Evolutionary conservation across 441 rosid genomes (phyloP), one percentile per base, ranked within the genome.

Genomic region (Manihot esculenta): DNA sequence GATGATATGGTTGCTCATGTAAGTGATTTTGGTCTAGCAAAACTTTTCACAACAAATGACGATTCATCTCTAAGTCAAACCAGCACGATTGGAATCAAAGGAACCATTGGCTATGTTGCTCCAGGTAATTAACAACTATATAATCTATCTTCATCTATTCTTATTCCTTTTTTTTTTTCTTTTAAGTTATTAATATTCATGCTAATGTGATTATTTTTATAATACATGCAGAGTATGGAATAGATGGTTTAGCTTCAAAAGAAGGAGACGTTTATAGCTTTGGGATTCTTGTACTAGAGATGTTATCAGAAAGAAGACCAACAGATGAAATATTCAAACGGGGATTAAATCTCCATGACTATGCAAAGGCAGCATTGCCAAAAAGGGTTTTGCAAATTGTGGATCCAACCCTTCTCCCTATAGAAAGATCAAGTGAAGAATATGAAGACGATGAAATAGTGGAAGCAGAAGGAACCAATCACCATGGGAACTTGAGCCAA

Each of bases 271-370:
- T 63, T 18, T 45, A 63, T 9, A 44, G 20, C 15, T 63, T 44
- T 63, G 67, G 67, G 18, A 63, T 63, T 59, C 67, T 63, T 10
- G 0, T 63, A 0, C 20, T 63, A 23, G 67, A 63, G 53, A 63
- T 63, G 67, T 42, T 45, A 33, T 18, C 54, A 42, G 67, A 51
- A 63, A 42, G 17, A 47, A 63, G 67, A 17, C 67, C 67, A 15
- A 63, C 33, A 6, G 53, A 63, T 30, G 26, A 47, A 14, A 63
- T 63, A 35, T 63, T 63, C 10, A 42, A 14, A 44, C 33, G n/a
- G 2, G 33, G 17, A 0, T n/a, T 42, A 23, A 14, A 23, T 23
- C 35, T 63, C 15, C 54, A 63, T 63, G 10, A 1, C 7, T 63
- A 21, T 45, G 67, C 44, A 5, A 24, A 63, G 26, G 6, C 10